Percentiles rank a stretch among this genome's conserved stretches.
phyloP scores from a whole-genome alignment of 1,284 basidiomycete genomes.

The Rhodofomes roseus region DNA sequence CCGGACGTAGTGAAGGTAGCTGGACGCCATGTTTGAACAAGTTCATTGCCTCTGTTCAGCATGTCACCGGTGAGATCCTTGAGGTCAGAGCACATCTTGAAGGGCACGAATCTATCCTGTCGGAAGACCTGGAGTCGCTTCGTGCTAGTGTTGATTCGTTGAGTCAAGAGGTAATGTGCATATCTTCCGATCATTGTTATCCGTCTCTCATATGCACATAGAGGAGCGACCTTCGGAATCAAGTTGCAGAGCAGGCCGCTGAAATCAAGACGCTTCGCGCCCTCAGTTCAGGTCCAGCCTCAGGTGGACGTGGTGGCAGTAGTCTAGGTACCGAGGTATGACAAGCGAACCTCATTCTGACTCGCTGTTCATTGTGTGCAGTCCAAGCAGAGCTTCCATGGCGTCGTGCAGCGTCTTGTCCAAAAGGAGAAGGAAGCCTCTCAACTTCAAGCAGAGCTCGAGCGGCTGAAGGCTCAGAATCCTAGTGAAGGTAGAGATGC shows the following conservation, averaged over 20 bases:
- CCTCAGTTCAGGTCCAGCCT: slow-evolving; percentile 39
- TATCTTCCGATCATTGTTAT: background rate
- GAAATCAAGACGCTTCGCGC: slow-evolving; percentile 66
- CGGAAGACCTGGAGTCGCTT: slow-evolving; percentile 61
- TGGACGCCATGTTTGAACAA: slow-evolving; percentile 63
- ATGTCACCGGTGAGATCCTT: slow-evolving; percentile 65
- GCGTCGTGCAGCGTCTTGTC: slow-evolving; percentile 78
- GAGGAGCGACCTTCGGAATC: slow-evolving; percentile 49
- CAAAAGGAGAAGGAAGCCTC: slow-evolving; percentile 84
- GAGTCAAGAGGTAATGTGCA: slow-evolving; percentile 52
- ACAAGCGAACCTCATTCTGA: background rate
- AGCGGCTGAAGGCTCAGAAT: slow-evolving; percentile 55
- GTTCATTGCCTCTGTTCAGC: slow-evolving; percentile 61
- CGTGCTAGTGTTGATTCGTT: slow-evolving; percentile 56
- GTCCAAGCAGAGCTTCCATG: slow-evolving; percentile 55
- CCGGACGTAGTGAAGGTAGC: slow-evolving; percentile 46
- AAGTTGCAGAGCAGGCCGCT: slow-evolving; percentile 56
- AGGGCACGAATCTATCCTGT: slow-evolving; percentile 39
- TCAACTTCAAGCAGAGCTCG: slow-evolving; percentile 72
- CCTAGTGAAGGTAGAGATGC: slow-evolving; percentile 52
- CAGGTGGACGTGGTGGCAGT: slow-evolving; percentile 29
- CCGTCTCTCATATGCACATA: slow-evolving; percentile 20
- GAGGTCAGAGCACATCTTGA: slow-evolving; percentile 47
- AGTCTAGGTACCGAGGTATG: slow-evolving; percentile 47
- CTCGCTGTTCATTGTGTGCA: background rate